These are phyloP conservation scores for Naganishia cerealis DNA, from an alignment of 1,284 basidiomycete species.

Conservation along the genomic window DNA sequence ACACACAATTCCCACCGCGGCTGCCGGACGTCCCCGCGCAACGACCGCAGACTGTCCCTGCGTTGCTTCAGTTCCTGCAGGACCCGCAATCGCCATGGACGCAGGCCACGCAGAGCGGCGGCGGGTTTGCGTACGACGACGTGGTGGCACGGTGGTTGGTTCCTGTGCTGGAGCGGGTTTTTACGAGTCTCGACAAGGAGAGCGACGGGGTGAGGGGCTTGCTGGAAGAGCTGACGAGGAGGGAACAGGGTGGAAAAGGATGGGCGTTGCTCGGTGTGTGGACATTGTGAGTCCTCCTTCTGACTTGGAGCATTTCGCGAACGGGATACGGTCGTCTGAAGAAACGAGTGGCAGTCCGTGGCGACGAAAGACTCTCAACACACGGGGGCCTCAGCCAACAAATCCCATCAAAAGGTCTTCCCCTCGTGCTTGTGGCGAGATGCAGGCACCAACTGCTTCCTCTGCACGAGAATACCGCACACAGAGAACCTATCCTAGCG, in stretches of 20 bases:
- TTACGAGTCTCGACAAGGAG: not conserved
- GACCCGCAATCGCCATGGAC: constrained; percentile 3
- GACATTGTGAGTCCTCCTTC: constrained; percentile 20
- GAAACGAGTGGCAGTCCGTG: too few relatives aligned
- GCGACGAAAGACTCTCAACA: too few relatives aligned
- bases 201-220: not conserved
- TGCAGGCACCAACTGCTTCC: too few relatives aligned
- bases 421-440: too few relatives aligned
- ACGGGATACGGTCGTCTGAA: too few relatives aligned
- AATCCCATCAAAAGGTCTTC: too few relatives aligned
- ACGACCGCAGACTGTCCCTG: not conserved
- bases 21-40: not conserved
- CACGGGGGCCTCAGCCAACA: too few relatives aligned
- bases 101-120: not conserved
- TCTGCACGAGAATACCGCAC: too few relatives aligned
- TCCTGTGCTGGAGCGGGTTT: constrained; percentile 2
- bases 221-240: not conserved
- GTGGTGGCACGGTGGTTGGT: constrained; percentile 5
- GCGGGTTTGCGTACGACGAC: not conserved
- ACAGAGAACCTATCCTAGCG: too few relatives aligned
- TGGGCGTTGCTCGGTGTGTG: not conserved
- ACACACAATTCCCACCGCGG: not conserved
- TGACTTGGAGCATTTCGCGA: too few relatives aligned
- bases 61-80: not conserved
- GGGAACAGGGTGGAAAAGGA: not conserved